Evolutionary conservation across 495 filamentous ascomycete genomes (phyloP).

Genomic region (Parathielavia appendiculata): DNA sequence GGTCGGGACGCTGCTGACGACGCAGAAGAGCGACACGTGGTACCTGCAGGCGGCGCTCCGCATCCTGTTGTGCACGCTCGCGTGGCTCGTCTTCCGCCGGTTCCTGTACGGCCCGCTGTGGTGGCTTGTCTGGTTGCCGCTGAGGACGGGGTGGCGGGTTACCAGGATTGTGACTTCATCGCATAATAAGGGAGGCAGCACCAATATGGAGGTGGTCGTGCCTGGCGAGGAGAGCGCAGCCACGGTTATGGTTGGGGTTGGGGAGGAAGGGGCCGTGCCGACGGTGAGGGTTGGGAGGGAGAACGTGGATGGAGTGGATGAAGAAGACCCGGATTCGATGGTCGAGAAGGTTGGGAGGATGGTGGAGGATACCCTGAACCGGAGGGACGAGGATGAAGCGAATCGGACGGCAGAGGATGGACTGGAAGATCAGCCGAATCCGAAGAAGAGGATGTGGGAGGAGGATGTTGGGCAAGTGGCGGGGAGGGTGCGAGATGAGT

Average conservation of each 20-base stretch:
- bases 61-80: conserved; percentile 66
- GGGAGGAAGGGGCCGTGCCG: conserved; percentile 46
- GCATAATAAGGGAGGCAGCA: conserved; percentile 27
- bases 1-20: conserved; percentile 70
- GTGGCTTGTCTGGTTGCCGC: conserved; percentile 78
- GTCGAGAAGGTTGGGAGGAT: conserved; percentile 48
- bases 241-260: conserved; percentile 36
- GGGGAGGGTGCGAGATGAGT: conserved; percentile 33
- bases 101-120: conserved; percentile 84
- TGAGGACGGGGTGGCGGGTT: conserved; percentile 39
- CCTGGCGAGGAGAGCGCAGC: conserved; percentile 15
- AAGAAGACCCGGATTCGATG: conserved; percentile 32
- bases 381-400: conserved; percentile 16
- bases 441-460: conserved; percentile 83
- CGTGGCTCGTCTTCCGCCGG: conserved; percentile 80
- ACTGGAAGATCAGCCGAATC: conserved; percentile 42
- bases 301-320: conserved; percentile 16
- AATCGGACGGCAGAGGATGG: conserved; percentile 18
- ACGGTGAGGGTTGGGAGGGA: conserved; percentile 34
- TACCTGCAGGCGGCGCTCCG: conserved; percentile 87
- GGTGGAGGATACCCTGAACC: conserved; percentile 38
- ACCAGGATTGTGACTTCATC: conserved; percentile 25
- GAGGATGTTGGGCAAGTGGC: conserved; percentile 29
- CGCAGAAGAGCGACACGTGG: conserved; percentile 94
- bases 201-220: conserved; percentile 32